Conservation (phyloP, 2,329 filamentous ascomycete species). For the Epichloe brachyelytri region DNA sequence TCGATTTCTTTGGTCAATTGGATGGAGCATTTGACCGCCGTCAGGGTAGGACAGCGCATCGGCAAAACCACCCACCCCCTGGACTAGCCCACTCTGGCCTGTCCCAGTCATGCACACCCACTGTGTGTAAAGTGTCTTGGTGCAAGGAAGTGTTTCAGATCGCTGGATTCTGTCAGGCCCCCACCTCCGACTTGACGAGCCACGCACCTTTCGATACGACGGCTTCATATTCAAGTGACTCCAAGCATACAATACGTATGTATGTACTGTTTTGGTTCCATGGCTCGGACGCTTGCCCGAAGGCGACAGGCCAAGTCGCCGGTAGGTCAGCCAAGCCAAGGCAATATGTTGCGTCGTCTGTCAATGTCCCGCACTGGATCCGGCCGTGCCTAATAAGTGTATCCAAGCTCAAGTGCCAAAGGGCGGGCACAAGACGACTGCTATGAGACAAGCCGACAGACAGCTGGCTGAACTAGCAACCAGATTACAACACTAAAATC, state of each 20-base stretch:
- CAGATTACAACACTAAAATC: background rate
- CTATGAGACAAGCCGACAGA: background rate
- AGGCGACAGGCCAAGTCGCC: too few relatives aligned
- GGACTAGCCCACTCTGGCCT: slow-evolving; percentile 4
- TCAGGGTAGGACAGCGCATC: too few relatives aligned
- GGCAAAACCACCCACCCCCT: background rate
- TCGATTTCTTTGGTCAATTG: too few relatives aligned
- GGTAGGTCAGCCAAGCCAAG: too few relatives aligned
- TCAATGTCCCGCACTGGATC: too few relatives aligned
- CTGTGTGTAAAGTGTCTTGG: background rate
- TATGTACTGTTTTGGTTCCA: background rate
- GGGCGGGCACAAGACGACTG: background rate
- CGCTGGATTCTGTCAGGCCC: background rate
- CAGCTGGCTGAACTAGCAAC: background rate
- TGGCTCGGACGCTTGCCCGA: background rate
- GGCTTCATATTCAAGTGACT: too few relatives aligned
- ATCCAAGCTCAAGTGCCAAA: background rate
- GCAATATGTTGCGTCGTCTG: too few relatives aligned
- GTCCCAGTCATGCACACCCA: background rate
- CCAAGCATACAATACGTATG: too few relatives aligned
- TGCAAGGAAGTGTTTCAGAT: slow-evolving; percentile 12
- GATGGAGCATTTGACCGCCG: too few relatives aligned
- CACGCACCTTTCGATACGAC: background rate
- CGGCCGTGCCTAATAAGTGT: too few relatives aligned
- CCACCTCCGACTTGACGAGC: background rate